Evolutionary conservation across 805 yeast genomes (phyloP).

Genomic region (Isabelozyma pseudorhagii): DNA sequence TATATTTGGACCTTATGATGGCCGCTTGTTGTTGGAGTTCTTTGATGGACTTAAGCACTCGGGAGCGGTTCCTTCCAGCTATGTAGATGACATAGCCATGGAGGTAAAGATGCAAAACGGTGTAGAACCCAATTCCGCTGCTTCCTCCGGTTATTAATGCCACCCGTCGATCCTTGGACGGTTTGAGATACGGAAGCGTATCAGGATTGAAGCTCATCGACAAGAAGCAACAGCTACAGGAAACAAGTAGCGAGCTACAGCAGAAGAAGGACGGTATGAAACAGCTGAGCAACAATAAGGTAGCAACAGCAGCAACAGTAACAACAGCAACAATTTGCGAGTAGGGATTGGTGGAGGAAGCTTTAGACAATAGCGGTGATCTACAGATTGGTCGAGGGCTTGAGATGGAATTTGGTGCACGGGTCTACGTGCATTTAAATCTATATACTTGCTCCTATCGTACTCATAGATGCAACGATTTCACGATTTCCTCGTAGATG

Average conservation of each 20-base stretch:
- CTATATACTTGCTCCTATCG: no score
- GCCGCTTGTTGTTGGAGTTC: constrained; percentile 56
- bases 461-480: neutral
- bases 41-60: constrained; percentile 55
- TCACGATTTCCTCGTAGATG: constrained; percentile 19
- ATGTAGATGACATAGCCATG: constrained; percentile 78
- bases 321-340: no score
- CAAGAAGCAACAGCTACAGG: neutral
- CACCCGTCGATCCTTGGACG: constrained; percentile 51
- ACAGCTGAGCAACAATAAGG: neutral
- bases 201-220: constrained; percentile 38
- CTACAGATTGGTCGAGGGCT: no score
- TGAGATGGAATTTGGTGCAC: neutral
- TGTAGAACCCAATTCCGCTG: constrained; percentile 76
- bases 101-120: constrained; percentile 69
- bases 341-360: no score
- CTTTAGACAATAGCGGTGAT: no score
- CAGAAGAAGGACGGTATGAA: neutral
- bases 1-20: constrained; percentile 16
- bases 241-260: neutral
- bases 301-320: no score
- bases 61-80: constrained; percentile 61
- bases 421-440: neutral
- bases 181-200: constrained; percentile 59
- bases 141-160: constrained; percentile 81